Evolutionary conservation across 2,329 filamentous ascomycete species (phyloP).

Genomic region (Hirsutella thompsonii): DNA sequence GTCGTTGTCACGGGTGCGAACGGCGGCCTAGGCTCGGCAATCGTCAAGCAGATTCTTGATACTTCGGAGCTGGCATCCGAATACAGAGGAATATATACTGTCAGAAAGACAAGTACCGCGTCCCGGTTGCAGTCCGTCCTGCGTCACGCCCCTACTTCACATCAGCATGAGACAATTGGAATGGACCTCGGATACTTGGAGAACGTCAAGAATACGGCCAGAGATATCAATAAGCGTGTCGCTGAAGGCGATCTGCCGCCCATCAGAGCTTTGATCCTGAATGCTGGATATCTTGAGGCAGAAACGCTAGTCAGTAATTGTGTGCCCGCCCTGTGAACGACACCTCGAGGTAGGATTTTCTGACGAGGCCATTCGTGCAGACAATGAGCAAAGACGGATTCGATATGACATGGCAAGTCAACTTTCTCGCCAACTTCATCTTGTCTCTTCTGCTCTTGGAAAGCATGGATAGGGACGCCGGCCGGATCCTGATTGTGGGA

Average conservation of each 20-base stretch:
- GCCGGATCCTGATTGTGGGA: slow-evolving; percentile 16
- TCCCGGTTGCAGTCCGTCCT: slow-evolving; percentile 13
- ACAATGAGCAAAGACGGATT: slow-evolving; percentile 16
- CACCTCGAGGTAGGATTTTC: not conserved
- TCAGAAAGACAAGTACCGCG: slow-evolving; percentile 19
- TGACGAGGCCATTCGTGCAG: slow-evolving; percentile 4
- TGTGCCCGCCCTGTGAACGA: not conserved
- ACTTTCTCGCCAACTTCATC: slow-evolving; percentile 18
- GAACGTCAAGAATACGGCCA: slow-evolving; percentile 13
- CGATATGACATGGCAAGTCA: slow-evolving; percentile 20
- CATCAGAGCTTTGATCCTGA: slow-evolving; percentile 25
- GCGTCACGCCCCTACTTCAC: slow-evolving; percentile 7
- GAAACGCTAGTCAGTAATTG: slow-evolving; percentile 1
- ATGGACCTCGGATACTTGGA: slow-evolving; percentile 18
- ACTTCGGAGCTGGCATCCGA: slow-evolving; percentile 15
- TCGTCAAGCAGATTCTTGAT: slow-evolving; percentile 16
- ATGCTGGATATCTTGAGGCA: slow-evolving; percentile 18
- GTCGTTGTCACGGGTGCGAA: slow-evolving; percentile 25
- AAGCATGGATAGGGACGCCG: slow-evolving; percentile 16
- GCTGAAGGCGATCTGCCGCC: slow-evolving; percentile 20
- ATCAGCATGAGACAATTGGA: slow-evolving; percentile 18
- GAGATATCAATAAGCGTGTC: slow-evolving; percentile 15
- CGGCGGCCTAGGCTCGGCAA: slow-evolving; percentile 23
- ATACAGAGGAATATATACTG: slow-evolving; percentile 22
- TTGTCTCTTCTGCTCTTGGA: slow-evolving; percentile 16